Conservation (phyloP, 495 filamentous ascomycete genomes). For the Bryoglossum gracile region DNA sequence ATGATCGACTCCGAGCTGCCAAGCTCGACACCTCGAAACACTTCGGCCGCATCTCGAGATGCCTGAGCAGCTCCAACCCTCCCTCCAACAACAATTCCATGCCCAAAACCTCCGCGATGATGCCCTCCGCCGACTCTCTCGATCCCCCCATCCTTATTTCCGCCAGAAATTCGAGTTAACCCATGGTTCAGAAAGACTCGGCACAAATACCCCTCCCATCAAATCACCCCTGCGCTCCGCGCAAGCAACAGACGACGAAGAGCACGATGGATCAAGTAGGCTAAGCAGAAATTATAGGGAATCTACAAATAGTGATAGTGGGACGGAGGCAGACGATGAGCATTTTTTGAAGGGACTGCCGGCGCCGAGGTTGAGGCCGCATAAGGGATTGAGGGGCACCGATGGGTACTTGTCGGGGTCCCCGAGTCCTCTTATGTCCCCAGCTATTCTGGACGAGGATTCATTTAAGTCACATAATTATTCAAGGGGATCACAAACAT, state of each 20-base stretch:
- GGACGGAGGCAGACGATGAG: conserved; percentile 89
- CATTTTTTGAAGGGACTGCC: conserved; percentile 73
- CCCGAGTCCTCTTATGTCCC: conserved; percentile 53
- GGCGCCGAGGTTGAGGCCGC: conserved; percentile 58
- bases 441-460: conserved; percentile 47
- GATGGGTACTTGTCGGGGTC: conserved; percentile 41
- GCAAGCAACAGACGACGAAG: conserved; percentile 19
- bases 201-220: conserved; percentile 6
- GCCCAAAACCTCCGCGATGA: conserved; percentile 22
- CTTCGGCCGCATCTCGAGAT: conserved; percentile 13
- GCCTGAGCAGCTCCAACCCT: conserved; percentile 18
- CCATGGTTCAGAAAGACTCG: conserved; percentile 31
- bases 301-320: conserved; percentile 71
- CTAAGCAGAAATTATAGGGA: conserved; percentile 6
- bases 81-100: conserved; percentile 12
- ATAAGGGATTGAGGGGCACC: conserved; percentile 62
- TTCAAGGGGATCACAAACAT: background rate
- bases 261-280: background rate
- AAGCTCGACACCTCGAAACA: background rate
- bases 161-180: conserved; percentile 45
- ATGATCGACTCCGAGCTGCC: conserved; percentile 14
- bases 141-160: conserved; percentile 74
- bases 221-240: conserved; percentile 7
- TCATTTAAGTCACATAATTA: background rate
- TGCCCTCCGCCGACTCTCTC: conserved; percentile 48